Evolutionary conservation across 2,329 filamentous ascomycete species (phyloP).

Genomic region (Sporothrix euskadiensis): DNA sequence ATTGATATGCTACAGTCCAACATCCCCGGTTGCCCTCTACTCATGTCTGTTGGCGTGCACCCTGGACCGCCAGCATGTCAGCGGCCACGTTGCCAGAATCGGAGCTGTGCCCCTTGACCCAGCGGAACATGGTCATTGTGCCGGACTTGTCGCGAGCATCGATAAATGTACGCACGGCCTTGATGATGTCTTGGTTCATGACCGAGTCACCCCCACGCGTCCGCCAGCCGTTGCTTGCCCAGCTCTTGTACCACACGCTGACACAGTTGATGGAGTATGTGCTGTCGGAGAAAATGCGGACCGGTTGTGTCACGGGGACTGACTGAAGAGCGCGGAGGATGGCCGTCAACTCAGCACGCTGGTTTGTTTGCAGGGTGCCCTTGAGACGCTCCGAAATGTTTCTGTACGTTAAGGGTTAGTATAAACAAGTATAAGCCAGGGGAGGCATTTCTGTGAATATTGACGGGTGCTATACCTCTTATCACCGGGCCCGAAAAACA

Average conservation of each 20-base stretch:
- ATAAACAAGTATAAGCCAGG: background rate
- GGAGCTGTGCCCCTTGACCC: slow-evolving; percentile 83
- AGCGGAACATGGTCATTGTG: slow-evolving; percentile 70
- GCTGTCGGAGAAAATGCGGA: slow-evolving; percentile 85
- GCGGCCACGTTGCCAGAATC: slow-evolving; percentile 77
- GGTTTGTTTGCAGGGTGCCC: slow-evolving; percentile 82
- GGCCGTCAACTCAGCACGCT: slow-evolving; percentile 91
- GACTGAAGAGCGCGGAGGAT: slow-evolving; percentile 80
- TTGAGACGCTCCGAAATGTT: slow-evolving; percentile 74
- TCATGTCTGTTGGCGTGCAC: slow-evolving; percentile 46
- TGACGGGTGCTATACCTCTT: slow-evolving; percentile 44
- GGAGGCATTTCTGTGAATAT: too few relatives aligned
- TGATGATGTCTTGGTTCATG: slow-evolving; percentile 83
- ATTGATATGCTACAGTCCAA: background rate
- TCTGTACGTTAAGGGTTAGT: slow-evolving; percentile 36
- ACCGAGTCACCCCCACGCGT: slow-evolving; percentile 67
- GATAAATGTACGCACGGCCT: slow-evolving; percentile 69
- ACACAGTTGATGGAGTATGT: slow-evolving; percentile 88
- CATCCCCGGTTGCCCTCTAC: background rate
- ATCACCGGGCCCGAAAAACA: slow-evolving; percentile 62
- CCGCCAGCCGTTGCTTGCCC: slow-evolving; percentile 75
- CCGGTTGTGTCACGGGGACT: slow-evolving; percentile 64
- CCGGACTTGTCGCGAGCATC: slow-evolving; percentile 64
- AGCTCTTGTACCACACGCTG: slow-evolving; percentile 77
- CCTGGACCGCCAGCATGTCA: slow-evolving; percentile 72